phyloP scores from a whole-genome alignment of 306 rosid genomes.

The Calophaca sinica region DNA sequence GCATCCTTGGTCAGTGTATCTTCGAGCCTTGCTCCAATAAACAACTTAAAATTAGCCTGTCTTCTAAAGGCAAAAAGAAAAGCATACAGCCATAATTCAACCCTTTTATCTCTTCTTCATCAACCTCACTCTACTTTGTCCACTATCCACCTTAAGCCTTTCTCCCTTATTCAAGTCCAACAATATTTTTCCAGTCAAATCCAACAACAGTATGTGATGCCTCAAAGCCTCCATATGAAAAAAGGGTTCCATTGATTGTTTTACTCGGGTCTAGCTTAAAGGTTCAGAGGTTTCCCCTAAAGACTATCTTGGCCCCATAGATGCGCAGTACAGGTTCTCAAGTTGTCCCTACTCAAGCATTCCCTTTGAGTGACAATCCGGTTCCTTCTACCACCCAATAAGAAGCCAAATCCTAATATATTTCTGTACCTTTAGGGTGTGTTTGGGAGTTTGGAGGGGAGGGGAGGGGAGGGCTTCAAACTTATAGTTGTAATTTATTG shows the following conservation, averaged over 20 bases:
- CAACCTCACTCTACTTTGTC: slow-evolving; percentile 8
- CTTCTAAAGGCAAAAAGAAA: not conserved
- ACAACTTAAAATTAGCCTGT: not conserved
- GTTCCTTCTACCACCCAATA: not conserved
- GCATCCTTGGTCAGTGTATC: not conserved
- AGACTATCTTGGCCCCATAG: not conserved
- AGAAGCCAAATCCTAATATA: not conserved
- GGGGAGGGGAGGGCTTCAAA: too few relatives aligned
- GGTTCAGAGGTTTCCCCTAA: not conserved
- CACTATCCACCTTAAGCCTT: not conserved
- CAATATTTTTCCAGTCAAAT: not conserved
- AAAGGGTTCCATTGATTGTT: not conserved
- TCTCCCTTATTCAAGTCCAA: slow-evolving; percentile 14
- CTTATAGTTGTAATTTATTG: too few relatives aligned
- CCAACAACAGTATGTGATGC: not conserved
- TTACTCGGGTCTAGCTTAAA: not conserved
- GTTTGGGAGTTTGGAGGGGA: too few relatives aligned
- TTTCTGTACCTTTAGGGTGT: not conserved
- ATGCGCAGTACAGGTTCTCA: slow-evolving; percentile 1
- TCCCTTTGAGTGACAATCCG: not conserved
- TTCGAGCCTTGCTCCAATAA: not conserved
- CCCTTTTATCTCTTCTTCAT: not conserved
- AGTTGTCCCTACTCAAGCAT: not conserved
- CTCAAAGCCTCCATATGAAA: not conserved
- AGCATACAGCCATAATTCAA: not conserved